Evolutionary conservation across 257 asterid species (phyloP).

Genomic region (Fraxinus pennsylvanica): DNA sequence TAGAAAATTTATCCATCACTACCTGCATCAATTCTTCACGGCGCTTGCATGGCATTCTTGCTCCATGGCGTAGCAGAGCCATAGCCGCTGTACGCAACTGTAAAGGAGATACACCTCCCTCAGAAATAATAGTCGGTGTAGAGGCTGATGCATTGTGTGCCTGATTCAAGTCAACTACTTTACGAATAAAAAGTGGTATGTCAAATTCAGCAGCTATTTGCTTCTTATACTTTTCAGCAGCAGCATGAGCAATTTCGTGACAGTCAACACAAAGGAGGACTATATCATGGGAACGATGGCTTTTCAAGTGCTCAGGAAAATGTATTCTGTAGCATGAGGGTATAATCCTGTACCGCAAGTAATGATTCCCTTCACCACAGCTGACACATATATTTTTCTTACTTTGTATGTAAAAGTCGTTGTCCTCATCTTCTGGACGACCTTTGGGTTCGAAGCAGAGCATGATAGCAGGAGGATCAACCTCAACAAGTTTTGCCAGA

Average conservation of each 20-base stretch:
- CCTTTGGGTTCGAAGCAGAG: slow-evolving; percentile 98
- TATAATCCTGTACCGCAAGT: slow-evolving; percentile 86
- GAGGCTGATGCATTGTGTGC: slow-evolving; percentile 37
- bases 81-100: slow-evolving; percentile 90
- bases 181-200: slow-evolving; percentile 73
- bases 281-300: slow-evolving; percentile 97
- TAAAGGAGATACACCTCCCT: slow-evolving; percentile 81
- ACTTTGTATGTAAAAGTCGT: slow-evolving; percentile 89
- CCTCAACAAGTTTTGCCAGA: slow-evolving; percentile 83
- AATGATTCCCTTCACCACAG: slow-evolving; percentile 98
- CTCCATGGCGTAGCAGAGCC: slow-evolving; percentile 90
- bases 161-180: slow-evolving; percentile 56
- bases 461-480: slow-evolving; percentile 78
- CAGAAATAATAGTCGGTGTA: slow-evolving; percentile 35
- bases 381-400: slow-evolving; percentile 95
- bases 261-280: slow-evolving; percentile 97
- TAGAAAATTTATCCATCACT: neutral
- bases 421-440: slow-evolving; percentile 96
- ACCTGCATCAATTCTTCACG: slow-evolving; percentile 87
- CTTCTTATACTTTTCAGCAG: slow-evolving; percentile 89
- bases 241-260: slow-evolving; percentile 93
- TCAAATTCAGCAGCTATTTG: slow-evolving; percentile 71
- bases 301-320: slow-evolving; percentile 96
- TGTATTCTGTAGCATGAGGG: slow-evolving; percentile 97
- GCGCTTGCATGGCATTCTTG: slow-evolving; percentile 79